Base-by-base conservation (phyloP, 345 rosid species). In the Brassica nigra region DNA sequence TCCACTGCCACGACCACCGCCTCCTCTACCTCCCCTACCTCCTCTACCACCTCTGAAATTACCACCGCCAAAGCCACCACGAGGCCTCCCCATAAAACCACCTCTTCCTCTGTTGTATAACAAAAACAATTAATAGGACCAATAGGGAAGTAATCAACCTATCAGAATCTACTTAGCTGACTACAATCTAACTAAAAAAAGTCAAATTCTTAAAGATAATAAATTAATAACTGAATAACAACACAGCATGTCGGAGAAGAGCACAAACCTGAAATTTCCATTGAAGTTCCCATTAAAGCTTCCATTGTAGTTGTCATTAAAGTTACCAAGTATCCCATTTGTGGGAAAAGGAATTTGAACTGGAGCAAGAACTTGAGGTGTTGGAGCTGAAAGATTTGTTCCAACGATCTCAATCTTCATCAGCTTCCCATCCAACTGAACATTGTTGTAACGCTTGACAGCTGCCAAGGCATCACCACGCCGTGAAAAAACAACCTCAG, bases 381-480 rank as follows among this genome's bases (percentile, higher is more conserved):
- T 4, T 9, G 66, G 80, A 75, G 85, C 70, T 5, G 77, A 65
- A 52, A 18, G 73, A 85, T 84, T 88, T 44, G 86, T 82, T 78
- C 92, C 94, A 23, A 82, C 86, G 49, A 86, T 85, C 85, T 91
- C 97, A 29, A 91, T 80, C 78, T 88, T 89, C 94, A 91, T 85
- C 29, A 85, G 83, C 63, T 89, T 89, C 7, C 94, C 93, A 82
- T 91, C 97, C 58, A 89, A 82, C 33, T 91, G 92, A 83, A 91
- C 92, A 70, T 86, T 83, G 69, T 89, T 84, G 82, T 87, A 91
- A 74, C 88, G 88, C 86, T 87, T 89, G 6, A 88, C 86, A 76
- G 97, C 93, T 4, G 89, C 92, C 20, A 83, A 47, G 3, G 87
- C 97, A 82, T 91, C 90, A 57, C 83, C 68, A 42, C 80, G 84